phyloP scores from a whole-genome alignment of 208 protist species.

The Wallacemonas sp. region DNA sequence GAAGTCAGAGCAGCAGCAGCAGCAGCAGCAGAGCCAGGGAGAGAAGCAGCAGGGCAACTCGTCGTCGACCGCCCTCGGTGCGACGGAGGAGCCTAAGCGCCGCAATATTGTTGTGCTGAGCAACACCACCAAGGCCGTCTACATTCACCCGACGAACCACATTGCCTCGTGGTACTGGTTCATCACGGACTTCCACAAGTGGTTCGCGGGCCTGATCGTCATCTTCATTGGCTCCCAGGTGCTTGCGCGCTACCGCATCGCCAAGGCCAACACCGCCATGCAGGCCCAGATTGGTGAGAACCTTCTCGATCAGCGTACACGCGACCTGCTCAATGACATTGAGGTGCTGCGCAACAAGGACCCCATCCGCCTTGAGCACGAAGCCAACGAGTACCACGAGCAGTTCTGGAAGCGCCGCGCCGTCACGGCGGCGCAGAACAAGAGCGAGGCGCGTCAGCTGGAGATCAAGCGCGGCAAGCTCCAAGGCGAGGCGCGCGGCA shows the following conservation, averaged over 20 bases:
- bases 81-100: slow-evolving; percentile 37
- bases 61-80: slow-evolving; percentile 39
- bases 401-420: slow-evolving; percentile 89
- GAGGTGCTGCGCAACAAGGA: slow-evolving; percentile 85
- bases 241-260: slow-evolving; percentile 73
- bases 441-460: slow-evolving; percentile 57
- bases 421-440: slow-evolving; percentile 47
- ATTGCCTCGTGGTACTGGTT: slow-evolving; percentile 91
- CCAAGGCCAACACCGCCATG: slow-evolving; percentile 73
- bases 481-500: slow-evolving; percentile 76
- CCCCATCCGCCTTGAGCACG: slow-evolving; percentile 83
- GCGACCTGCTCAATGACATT: slow-evolving; percentile 80
- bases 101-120: slow-evolving; percentile 82
- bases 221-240: slow-evolving; percentile 84
- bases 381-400: slow-evolving; percentile 87
- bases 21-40: not conserved
- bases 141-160: slow-evolving; percentile 87
- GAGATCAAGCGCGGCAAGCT: slow-evolving; percentile 73
- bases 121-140: slow-evolving; percentile 87
- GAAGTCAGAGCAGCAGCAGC: not conserved
- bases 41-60: slow-evolving; percentile 16
- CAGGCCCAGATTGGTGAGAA: slow-evolving; percentile 89
- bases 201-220: slow-evolving; percentile 74
- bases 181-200: slow-evolving; percentile 87
- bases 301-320: slow-evolving; percentile 82